These are phyloP conservation scores for Leptomonas pyrrhocoris DNA, from an alignment of 208 protist genomes.

Conservation along the genomic window DNA sequence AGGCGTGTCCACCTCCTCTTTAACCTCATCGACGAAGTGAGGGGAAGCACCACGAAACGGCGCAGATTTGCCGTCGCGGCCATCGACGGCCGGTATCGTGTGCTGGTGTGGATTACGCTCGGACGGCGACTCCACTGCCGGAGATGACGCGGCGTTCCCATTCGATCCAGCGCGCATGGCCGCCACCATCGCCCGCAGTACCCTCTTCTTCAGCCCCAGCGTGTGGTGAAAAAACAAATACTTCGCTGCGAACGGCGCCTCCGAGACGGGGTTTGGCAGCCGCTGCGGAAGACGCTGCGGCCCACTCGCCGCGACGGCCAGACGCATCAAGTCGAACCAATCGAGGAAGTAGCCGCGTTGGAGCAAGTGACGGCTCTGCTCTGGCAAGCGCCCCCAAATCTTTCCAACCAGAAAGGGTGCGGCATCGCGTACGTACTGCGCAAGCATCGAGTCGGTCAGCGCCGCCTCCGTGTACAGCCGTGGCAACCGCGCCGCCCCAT, in stretches of 20 bases:
- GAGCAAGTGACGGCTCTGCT: slow-evolving; percentile 67
- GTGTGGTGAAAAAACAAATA: slow-evolving; percentile 84
- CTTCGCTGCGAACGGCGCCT: slow-evolving; percentile 71
- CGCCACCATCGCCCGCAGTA: slow-evolving; percentile 40
- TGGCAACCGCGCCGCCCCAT: slow-evolving; percentile 6
- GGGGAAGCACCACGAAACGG: not conserved
- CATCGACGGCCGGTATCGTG: slow-evolving; percentile 1
- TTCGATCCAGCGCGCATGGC: slow-evolving; percentile 28
- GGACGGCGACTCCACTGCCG: not conserved
- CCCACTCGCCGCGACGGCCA: slow-evolving; percentile 73
- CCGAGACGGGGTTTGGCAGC: slow-evolving; percentile 74
- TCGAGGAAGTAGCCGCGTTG: slow-evolving; percentile 69
- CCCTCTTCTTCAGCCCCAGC: slow-evolving; percentile 46
- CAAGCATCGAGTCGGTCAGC: slow-evolving; percentile 47
- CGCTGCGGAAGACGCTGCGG: slow-evolving; percentile 41
- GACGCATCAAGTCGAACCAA: slow-evolving; percentile 71
- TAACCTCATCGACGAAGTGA: slow-evolving; percentile 25
- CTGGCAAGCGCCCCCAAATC: slow-evolving; percentile 80
- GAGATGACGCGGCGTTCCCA: not conserved
- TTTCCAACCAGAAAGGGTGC: slow-evolving; percentile 71
- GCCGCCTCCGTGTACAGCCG: slow-evolving; percentile 57
- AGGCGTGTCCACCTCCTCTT: slow-evolving; percentile 41
- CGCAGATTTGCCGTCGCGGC: not conserved
- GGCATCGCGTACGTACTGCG: slow-evolving; percentile 55
- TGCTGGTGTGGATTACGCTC: not conserved